Base-by-base conservation (phyloP, 164 flowering plant genomes). In the Warburgia ugandensis region DNA sequence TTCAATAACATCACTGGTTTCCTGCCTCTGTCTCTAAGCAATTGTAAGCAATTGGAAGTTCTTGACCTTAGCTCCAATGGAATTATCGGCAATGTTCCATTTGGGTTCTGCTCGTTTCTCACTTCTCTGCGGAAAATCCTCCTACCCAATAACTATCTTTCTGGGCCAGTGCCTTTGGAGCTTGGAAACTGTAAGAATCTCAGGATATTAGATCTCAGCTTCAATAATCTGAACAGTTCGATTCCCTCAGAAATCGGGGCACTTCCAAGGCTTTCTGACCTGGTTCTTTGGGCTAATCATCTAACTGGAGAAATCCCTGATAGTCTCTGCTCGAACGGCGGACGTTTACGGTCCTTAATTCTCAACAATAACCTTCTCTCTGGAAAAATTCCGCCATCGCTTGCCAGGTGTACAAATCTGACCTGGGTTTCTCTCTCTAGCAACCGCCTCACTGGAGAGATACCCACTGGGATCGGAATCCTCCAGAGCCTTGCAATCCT, bases 201-300 rank as follows among this genome's bases (percentile, higher is more conserved):
- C 61, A 70, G 16, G 43, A 50, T 72, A 0, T 55, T 89, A 43
- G 97, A 85, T 63, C 71, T 89, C 43, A 89, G 97, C 61, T 79
- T 89, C 75, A 89, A 89, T 64, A 50, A 25, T 42, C 50, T 89
- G 16, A 56, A 19, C 6, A 92, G 86, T 3, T 50, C 70, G 13
- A 78, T 89, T 55, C 97, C 97, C 1, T 14, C 5, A 0, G 70
- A 70, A 41, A 54, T 89, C 22, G 81, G 97, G 89, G 50, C 8
- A 12, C 64, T 89, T 25, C 86, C 94, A 7, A 54, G 77, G 46
- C 80, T 89, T 22, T 50, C 69, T 4, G 83, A 90, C 33, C 39
- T 90, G 60, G 74, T 86, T 26, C 76, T 84, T 64, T 86, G 97
- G 97, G 87, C 86, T 31, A 89, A 85, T 55, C 69, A 68, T 23